Percentiles rank a stretch among this genome's conserved stretches.
phyloP scores from a whole-genome alignment of 805 yeast genomes.

The Cyberlindnera suaveolens region DNA sequence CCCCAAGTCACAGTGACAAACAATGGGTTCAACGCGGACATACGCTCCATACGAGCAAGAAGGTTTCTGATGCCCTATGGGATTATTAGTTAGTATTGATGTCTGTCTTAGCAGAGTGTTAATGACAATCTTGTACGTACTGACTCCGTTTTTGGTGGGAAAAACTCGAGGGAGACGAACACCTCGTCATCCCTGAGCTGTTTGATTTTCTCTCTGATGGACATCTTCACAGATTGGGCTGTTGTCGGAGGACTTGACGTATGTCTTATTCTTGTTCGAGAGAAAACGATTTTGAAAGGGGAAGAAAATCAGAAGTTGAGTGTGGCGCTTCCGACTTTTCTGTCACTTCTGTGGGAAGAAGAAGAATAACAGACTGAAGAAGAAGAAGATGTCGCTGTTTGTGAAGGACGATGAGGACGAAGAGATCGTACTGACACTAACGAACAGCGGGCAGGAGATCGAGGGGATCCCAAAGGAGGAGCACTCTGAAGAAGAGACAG shows the following conservation, averaged over 20 bases:
- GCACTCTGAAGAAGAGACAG: constrained; percentile 32
- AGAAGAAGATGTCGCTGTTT: constrained; percentile 19
- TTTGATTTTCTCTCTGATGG: constrained; percentile 43
- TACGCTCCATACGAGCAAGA: constrained; percentile 78
- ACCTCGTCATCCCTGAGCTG: constrained; percentile 44
- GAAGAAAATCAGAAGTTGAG: neutral
- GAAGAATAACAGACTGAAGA: neutral
- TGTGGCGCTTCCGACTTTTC: neutral
- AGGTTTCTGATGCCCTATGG: constrained; percentile 70
- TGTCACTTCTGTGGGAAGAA: neutral
- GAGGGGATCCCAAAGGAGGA: constrained; percentile 19
- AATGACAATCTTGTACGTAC: constrained; percentile 22
- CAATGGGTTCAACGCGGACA: constrained; percentile 81
- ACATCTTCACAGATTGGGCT: constrained; percentile 25
- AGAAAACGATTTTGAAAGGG: neutral
- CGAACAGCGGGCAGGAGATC: neutral
- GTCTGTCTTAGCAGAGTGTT: neutral
- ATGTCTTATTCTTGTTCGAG: neutral
- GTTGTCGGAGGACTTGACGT: neutral
- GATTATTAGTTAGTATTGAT: constrained; percentile 3
- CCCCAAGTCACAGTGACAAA: constrained; percentile 98
- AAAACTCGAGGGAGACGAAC: constrained; percentile 86
- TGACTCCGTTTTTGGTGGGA: constrained; percentile 92
- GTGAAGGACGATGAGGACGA: constrained; percentile 29
- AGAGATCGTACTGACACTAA: constrained; percentile 2